Percentiles rank a stretch among this genome's conserved stretches.
phyloP scores from a whole-genome alignment of 495 filamentous ascomycete genomes.

The Hypoxylon lienhwacheense region DNA sequence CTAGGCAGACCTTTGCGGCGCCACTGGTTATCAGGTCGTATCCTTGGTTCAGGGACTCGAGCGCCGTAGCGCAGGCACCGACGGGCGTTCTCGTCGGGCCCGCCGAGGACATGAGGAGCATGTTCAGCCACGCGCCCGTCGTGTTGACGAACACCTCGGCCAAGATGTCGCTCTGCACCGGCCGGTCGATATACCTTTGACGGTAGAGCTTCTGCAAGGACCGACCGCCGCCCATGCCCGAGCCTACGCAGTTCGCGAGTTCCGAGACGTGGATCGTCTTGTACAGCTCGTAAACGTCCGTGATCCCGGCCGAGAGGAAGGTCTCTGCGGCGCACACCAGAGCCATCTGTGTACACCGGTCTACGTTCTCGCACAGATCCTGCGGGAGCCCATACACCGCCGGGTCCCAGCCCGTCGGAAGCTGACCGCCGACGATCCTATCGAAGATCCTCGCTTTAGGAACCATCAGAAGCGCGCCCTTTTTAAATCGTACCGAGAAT shows the following conservation, averaged over 20 bases:
- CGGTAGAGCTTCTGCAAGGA: slow-evolving; percentile 96
- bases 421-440: slow-evolving; percentile 91
- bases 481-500: slow-evolving; percentile 85
- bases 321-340: slow-evolving; percentile 89
- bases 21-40: slow-evolving; percentile 96
- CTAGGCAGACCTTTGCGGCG: slow-evolving; percentile 94
- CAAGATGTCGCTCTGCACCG: slow-evolving; percentile 94
- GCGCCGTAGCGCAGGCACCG: slow-evolving; percentile 92
- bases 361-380: slow-evolving; percentile 94
- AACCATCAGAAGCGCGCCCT: slow-evolving; percentile 86
- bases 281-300: slow-evolving; percentile 98
- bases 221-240: slow-evolving; percentile 88
- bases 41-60: slow-evolving; percentile 95
- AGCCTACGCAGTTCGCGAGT: slow-evolving; percentile 95
- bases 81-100: slow-evolving; percentile 97
- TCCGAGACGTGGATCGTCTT: slow-evolving; percentile 96
- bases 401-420: slow-evolving; percentile 95
- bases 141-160: slow-evolving; percentile 99
- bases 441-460: slow-evolving; percentile 97
- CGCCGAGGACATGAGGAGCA: slow-evolving; percentile 92
- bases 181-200: slow-evolving; percentile 90
- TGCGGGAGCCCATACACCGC: slow-evolving; percentile 90
- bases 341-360: slow-evolving; percentile 90
- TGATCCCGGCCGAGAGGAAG: slow-evolving; percentile 88
- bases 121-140: slow-evolving; percentile 98